Base-by-base conservation (phyloP, 2,329 filamentous ascomycete genomes). In the Chalara sp. region DNA sequence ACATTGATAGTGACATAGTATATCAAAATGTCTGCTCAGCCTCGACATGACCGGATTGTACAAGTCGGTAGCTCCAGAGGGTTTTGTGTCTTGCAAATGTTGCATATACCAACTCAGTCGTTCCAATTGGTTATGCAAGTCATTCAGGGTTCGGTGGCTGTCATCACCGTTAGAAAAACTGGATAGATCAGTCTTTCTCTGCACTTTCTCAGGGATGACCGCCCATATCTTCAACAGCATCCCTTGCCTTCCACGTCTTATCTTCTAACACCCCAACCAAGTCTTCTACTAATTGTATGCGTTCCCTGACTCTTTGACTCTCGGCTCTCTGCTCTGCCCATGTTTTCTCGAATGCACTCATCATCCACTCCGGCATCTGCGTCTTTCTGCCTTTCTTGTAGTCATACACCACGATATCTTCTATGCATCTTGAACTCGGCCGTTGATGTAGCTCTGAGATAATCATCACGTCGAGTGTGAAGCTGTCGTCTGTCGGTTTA, bases 391-490 rank as follows among this genome's bases (percentile, higher is more conserved):
- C 78, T 30, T 68, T 65, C 32, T 66, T 70, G 66, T 89, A 89
- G 69, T 95, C 86, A 68, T 93, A 95, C 1, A 89, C 73, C 7
- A 87, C 85, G 52, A 89, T 81, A 58, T 92, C 87, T 68, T 96
- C 91, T 31, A 81, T 73, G 51, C 86, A 86, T 42, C 84, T 74
- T 4, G 90, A 89, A 6, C 88, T 87, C 11, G 81, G 73, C 21
- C 90, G 76, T 61, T 84, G 82, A 61, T 88, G 82, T 39, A 74
- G 72, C 65, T 95, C 87, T 1, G 89, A 95, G 12, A 95, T 65
- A 46, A 96, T 74, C n/a, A 81, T 65, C 46, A 75, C 78, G 58
- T 83, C 76, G 50, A 83, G 65, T 49, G 79, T 66, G 55, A 92
- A 78, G 21, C 78, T 76, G 74, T 67, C 29, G 69, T 66, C 50